Base-by-base conservation (phyloP, 208 protist genomes). In the Trypanosoma melophagium region DNA sequence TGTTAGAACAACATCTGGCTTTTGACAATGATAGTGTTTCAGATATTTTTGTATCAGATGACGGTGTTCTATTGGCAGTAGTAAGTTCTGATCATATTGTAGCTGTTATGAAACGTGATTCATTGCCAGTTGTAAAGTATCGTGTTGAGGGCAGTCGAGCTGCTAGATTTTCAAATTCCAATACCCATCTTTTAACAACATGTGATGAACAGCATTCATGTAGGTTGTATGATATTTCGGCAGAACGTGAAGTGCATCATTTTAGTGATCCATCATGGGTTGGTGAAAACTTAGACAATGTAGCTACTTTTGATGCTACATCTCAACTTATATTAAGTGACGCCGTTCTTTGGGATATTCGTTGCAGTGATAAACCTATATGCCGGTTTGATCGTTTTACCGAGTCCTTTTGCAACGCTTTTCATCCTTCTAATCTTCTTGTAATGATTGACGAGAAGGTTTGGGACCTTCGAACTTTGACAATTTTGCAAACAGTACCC, bases 311-410 rank as follows among this genome's bases (percentile, higher is more conserved):
- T 76, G 83, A 96, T 69, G n/a, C 56, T 17, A 75, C 77, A 22
- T 88, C 85, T 38, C 76, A 81, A 25, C 80, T 96, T 35, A 76
- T 96, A 35, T 54, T 96, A n/a, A 86, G 88, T 58, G 90, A 96
- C 64, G 87, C 87, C 3, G 77, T 94, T 60, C 58, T 96, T 50
- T 96, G 90, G 88, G 90, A 96, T 71, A 61, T 90, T 71, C 80
- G 90, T 0, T 85, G 77, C 31, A 74, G 76, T 58, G 75, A 87
- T 25, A 80, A 79, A 50, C 87, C 90, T 13, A 75, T 94, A 58
- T 90, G 86, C 59, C 81, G 87, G 50, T 96, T 96, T 69, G 90
- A 96, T 64, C 80, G 87, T 54, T 89, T 96, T 66, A 92, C 87
- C 3, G 82, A 92, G 59, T 88, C 83, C 0, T 92, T 92, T 68